These are phyloP conservation scores for Pseudognaphalium luteoalbum DNA, from an alignment of 129 eudicot genomes.

Conservation along the genomic window DNA sequence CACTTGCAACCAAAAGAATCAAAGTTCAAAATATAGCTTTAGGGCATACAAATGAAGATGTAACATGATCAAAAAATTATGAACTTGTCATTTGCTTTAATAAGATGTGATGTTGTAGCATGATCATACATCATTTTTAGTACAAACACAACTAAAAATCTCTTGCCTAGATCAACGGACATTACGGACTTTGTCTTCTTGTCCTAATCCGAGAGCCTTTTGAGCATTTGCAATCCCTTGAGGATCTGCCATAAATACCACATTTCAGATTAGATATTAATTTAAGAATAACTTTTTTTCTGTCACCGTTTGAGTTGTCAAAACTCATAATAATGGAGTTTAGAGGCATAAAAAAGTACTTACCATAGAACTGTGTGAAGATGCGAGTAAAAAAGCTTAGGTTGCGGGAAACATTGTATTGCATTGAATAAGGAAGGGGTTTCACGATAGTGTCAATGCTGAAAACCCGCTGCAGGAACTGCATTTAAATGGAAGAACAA, in stretches of 20 bases:
- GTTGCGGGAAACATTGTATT: conserved; percentile 81
- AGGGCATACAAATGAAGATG: not conserved
- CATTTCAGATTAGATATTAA: not conserved
- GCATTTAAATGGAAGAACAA: conserved; percentile 32
- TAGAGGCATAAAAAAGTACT: conserved; percentile 17
- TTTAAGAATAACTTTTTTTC: not conserved
- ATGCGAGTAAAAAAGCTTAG: conserved; percentile 88
- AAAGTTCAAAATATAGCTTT: not conserved
- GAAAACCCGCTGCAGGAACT: conserved; percentile 89
- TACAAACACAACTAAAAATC: conserved; percentile 23
- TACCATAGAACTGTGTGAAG: conserved; percentile 91
- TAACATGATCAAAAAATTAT: conserved; percentile 15
- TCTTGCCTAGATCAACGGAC: conserved; percentile 53
- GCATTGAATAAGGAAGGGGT: conserved; percentile 87
- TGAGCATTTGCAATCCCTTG: conserved; percentile 95
- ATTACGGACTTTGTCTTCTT: conserved; percentile 74
- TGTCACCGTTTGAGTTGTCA: not conserved
- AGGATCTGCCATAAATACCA: conserved; percentile 58
- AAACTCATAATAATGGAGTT: not conserved
- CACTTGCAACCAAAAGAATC: not conserved
- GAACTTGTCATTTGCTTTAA: conserved; percentile 20
- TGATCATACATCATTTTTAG: conserved; percentile 20
- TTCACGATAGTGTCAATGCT: conserved; percentile 86
- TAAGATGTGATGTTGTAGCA: conserved; percentile 23
- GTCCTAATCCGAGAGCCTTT: conserved; percentile 89